A percentile compares a stretch with the other conserved stretches of the same genome.
These are phyloP conservation scores for Epichloe sibirici DNA, from an alignment of 2,329 filamentous ascomycete genomes.

Conservation along the genomic window DNA sequence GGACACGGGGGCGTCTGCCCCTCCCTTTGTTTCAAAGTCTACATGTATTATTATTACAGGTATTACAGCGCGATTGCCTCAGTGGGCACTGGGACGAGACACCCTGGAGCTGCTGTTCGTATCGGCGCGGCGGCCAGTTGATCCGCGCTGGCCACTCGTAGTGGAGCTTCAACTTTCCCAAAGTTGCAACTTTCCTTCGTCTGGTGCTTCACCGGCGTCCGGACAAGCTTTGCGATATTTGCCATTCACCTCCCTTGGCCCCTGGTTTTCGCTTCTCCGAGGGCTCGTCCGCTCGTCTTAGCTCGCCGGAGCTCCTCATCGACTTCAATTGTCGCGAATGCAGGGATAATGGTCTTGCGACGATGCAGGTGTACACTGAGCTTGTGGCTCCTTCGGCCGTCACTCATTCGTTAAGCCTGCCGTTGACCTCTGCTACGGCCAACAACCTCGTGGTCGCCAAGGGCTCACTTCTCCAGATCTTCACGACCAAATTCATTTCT, in stretches of 20 bases:
- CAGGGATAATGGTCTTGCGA: conserved; percentile 24
- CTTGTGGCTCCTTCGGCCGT: conserved; percentile 88
- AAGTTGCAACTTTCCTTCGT: neutral
- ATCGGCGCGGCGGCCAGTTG: conserved; percentile 10
- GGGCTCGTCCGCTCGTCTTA: neutral
- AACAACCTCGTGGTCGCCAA: conserved; percentile 86
- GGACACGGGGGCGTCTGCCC: neutral
- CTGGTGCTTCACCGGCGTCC: neutral
- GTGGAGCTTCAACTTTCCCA: neutral
- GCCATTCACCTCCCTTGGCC: neutral
- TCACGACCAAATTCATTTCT: conserved; percentile 56
- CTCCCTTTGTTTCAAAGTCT: no score
- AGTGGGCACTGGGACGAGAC: no score
- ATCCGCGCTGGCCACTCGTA: conserved; percentile 7
- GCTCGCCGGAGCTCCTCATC: neutral
- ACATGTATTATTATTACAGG: no score
- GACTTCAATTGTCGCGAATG: conserved; percentile 4
- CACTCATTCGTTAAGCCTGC: conserved; percentile 69
- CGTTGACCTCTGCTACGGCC: conserved; percentile 63
- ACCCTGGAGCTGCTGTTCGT: no score
- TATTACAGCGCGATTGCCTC: no score
- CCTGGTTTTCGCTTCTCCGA: neutral
- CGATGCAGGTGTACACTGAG: conserved; percentile 97
- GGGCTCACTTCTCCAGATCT: conserved; percentile 87
- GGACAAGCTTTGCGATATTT: neutral